Base-by-base conservation (phyloP, 148 eudicot genomes). In the Nepenthes gracilis region DNA sequence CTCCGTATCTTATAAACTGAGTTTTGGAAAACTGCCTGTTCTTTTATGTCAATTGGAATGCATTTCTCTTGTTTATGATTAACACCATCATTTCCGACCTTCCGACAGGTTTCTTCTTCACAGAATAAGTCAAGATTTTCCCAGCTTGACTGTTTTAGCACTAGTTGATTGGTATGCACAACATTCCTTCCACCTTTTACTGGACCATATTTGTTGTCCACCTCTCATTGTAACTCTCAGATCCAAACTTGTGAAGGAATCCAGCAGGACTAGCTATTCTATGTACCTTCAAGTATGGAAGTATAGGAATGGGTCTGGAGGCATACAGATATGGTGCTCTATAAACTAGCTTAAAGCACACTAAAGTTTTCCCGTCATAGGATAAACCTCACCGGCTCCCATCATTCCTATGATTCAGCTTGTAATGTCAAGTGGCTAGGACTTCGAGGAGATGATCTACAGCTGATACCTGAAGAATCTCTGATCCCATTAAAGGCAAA, bases 391-490 rank as follows among this genome's bases (percentile, higher is more conserved):
- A 48, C 33, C 1, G 4, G 36, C 9, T 43, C 15, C 12, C 23
- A 34, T 33, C 9, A n/a, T 51, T 9, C 15, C 55, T 51, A 38
- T 67, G 62, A 58, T 49, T 63, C 74, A 94, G 99, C 95, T 78
- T 89, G 99, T 78, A 94, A 94, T 67, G 74, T 94, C 51, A 83
- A 77, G 70, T 94, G 99, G 97, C 71, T 94, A 58, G 97, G 97
- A 54, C 40, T 89, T 62, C 69, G 99, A 58, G 88, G 70, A 47
- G 82, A 83, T 74, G 99, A 94, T 75, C 74, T 89, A 33, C 73
- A 72, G 58, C 77, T 86, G 13, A 55, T 94, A 67, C 92, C 97
- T 14, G 99, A 79, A 80, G 83, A 84, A 69, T 83, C 92, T 55
- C 65, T 76, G 67, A 63, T 77, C 14, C 85, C 87, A 9, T 47